These are phyloP conservation scores for Anthostomella pinea DNA, from an alignment of 2,329 filamentous ascomycete species.

Conservation along the genomic window DNA sequence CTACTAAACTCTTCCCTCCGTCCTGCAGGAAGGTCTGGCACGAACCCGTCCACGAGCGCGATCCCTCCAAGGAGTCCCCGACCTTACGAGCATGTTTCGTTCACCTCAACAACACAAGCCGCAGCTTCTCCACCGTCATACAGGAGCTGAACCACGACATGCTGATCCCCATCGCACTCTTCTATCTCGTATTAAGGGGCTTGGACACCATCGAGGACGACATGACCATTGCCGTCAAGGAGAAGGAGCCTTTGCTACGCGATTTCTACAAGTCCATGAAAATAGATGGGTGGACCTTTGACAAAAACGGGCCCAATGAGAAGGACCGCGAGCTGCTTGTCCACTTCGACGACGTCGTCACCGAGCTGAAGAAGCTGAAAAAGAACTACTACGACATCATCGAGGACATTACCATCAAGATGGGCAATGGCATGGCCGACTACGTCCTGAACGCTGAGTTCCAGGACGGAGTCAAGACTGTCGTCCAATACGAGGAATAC, in stretches of 20 bases:
- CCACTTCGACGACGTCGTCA: conserved; percentile 83
- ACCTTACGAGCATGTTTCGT: conserved; percentile 81
- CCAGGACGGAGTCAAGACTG: conserved; percentile 73
- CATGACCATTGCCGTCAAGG: conserved; percentile 79
- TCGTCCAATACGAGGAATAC: conserved; percentile 92
- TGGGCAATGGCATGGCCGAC: conserved; percentile 99
- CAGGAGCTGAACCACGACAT: conserved; percentile 94
- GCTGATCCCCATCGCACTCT: conserved; percentile 81
- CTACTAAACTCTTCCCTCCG: not conserved
- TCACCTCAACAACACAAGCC: conserved; percentile 82
- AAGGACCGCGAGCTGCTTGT: conserved; percentile 92
- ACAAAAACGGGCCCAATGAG: conserved; percentile 81
- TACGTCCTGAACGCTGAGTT: conserved; percentile 82
- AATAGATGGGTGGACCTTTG: conserved; percentile 86
- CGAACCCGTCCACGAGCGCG: conserved; percentile 83
- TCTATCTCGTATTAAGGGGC: conserved; percentile 89
- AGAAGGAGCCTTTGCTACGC: conserved; percentile 83
- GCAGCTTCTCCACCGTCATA: conserved; percentile 91
- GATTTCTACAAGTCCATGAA: conserved; percentile 78
- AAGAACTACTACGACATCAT: conserved; percentile 81
- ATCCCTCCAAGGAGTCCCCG: conserved; percentile 69
- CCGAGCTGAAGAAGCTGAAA: conserved; percentile 87
- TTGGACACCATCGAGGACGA: conserved; percentile 99
- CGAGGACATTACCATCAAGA: conserved; percentile 86
- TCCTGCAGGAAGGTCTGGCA: conserved; percentile 86